These are phyloP conservation scores for Penicillium crustosum DNA, from an alignment of 2,329 filamentous ascomycete genomes.

Conservation along the genomic window DNA sequence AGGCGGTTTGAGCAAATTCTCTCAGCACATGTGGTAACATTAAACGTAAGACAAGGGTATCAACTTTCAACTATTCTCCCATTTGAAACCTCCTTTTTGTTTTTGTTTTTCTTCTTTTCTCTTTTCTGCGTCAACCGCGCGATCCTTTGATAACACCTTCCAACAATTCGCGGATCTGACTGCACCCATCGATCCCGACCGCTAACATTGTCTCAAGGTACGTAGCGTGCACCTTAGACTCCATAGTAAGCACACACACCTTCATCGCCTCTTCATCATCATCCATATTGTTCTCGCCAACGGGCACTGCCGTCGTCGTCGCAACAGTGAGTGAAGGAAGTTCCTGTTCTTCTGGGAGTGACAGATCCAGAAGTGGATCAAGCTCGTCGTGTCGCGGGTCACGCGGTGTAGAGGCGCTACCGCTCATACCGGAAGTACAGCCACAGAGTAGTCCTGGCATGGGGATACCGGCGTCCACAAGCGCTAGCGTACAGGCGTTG, in stretches of 20 bases:
- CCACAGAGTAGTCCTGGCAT: slow-evolving; percentile 91
- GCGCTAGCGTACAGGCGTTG: slow-evolving; percentile 86
- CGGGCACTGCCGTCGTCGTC: slow-evolving; percentile 52
- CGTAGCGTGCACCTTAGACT: slow-evolving; percentile 77
- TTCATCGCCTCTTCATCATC: slow-evolving; percentile 50
- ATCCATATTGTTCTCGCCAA: slow-evolving; percentile 58
- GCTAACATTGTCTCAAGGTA: slow-evolving; percentile 90
- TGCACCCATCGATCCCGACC: slow-evolving; percentile 88
- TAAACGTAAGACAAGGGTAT: slow-evolving; percentile 10
- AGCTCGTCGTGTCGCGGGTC: slow-evolving; percentile 43
- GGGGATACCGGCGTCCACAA: slow-evolving; percentile 91
- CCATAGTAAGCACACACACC: slow-evolving; percentile 77
- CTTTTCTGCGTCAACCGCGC: slow-evolving; percentile 9
- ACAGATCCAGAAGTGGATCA: slow-evolving; percentile 47
- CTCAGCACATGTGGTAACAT: background rate
- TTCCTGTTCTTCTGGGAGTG: slow-evolving; percentile 61
- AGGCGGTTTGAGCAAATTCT: slow-evolving; percentile 12
- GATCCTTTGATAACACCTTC: slow-evolving; percentile 72
- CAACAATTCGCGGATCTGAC: slow-evolving; percentile 76
- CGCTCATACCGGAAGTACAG: slow-evolving; percentile 75
- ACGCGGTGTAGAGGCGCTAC: slow-evolving; percentile 43
- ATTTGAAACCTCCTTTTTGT: background rate
- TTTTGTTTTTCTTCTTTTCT: background rate
- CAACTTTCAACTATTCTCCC: slow-evolving; percentile 3
- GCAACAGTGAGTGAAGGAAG: slow-evolving; percentile 85